phyloP scores from a whole-genome alignment of 176 grass and related monocot genomes.

The Triticum urartu region DNA sequence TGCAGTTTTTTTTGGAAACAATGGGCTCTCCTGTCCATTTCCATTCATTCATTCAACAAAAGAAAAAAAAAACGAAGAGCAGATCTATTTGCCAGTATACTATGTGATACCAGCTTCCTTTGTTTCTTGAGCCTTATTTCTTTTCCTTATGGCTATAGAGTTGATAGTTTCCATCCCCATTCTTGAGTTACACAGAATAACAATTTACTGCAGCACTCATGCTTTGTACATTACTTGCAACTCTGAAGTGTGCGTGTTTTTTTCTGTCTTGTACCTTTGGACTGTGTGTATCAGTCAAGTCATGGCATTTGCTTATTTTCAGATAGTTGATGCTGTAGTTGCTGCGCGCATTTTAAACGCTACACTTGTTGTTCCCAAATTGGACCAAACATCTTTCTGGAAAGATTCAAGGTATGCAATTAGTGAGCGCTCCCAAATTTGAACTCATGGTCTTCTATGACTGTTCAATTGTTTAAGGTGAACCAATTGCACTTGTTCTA shows the following conservation, averaged over 20 bases:
- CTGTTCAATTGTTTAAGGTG: slow-evolving; percentile 7
- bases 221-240: slow-evolving; percentile 5
- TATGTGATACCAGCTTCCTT: not conserved
- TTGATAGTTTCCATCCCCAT: slow-evolving; percentile 5
- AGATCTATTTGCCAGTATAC: not conserved
- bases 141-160: not conserved
- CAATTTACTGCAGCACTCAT: not conserved
- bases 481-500: not conserved
- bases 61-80: too few species aligned
- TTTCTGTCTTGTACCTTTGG: not conserved
- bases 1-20: too few species aligned
- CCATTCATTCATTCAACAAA: too few species aligned
- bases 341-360: slow-evolving; percentile 62
- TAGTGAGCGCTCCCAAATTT: not conserved
- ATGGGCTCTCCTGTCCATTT: too few species aligned
- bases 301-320: slow-evolving; percentile 22
- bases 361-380: slow-evolving; percentile 60
- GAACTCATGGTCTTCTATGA: not conserved
- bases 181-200: not conserved
- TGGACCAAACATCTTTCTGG: slow-evolving; percentile 81
- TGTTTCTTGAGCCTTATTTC: not conserved
- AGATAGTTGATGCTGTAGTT: slow-evolving; percentile 78
- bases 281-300: not conserved
- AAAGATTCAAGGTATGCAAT: slow-evolving; percentile 60
- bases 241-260: not conserved